These are phyloP conservation scores for Penicillium sumatraense DNA, from an alignment of 2,329 filamentous ascomycete genomes.

Conservation along the genomic window DNA sequence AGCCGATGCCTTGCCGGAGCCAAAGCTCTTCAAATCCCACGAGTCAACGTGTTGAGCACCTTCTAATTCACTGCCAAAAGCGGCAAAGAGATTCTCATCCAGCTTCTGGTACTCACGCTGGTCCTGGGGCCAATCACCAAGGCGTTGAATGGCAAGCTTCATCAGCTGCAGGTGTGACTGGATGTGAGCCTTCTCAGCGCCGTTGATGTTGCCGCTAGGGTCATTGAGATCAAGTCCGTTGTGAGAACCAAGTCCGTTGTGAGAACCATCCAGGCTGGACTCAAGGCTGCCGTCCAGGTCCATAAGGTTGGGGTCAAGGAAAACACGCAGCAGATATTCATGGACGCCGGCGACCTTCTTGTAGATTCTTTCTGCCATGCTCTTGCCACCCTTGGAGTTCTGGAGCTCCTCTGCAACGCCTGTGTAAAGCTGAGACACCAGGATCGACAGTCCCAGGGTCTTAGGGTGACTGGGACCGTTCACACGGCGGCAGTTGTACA, in stretches of 20 bases:
- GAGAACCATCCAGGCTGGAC: conserved; percentile 24
- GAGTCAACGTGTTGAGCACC: conserved; percentile 51
- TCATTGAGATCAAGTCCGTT: conserved; percentile 28
- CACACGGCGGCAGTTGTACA: conserved; percentile 59
- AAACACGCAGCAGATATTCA: conserved; percentile 43
- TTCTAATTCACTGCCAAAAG: conserved; percentile 36
- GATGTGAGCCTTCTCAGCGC: conserved; percentile 36
- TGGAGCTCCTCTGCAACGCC: conserved; percentile 41
- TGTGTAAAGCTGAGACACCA: conserved; percentile 57
- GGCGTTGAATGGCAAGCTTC: conserved; percentile 45
- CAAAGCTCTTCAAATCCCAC: conserved; percentile 53
- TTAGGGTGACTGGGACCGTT: conserved; percentile 53
- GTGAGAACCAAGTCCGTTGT: conserved; percentile 25
- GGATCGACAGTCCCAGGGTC: conserved; percentile 54
- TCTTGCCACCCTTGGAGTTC: conserved; percentile 34
- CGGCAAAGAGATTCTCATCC: conserved; percentile 33
- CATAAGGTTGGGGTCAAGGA: conserved; percentile 46
- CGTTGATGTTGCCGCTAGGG: conserved; percentile 14
- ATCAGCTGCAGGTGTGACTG: conserved; percentile 44
- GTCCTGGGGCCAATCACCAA: conserved; percentile 52
- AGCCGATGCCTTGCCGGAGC: conserved; percentile 52
- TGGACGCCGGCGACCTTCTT: conserved; percentile 43
- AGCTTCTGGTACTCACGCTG: conserved; percentile 54
- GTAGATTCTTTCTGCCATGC: conserved; percentile 44
- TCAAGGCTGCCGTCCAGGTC: conserved; percentile 43